Base-by-base conservation (phyloP, 768 basidiomycete species). In the Trametes cingulata region DNA sequence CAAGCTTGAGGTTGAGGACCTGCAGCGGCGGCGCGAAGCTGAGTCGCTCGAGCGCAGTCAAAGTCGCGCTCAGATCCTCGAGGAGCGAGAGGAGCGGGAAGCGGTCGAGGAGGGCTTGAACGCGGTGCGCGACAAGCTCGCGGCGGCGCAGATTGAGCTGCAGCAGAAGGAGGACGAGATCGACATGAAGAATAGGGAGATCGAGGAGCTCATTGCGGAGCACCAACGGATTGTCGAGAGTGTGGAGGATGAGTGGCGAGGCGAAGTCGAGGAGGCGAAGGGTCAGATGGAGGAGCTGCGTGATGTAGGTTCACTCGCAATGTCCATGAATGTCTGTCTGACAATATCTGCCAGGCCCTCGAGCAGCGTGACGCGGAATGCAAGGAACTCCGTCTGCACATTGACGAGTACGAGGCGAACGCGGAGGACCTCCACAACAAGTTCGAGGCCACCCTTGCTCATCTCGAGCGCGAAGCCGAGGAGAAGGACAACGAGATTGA, bases 151-250 rank as follows among this genome's bases (percentile, higher is more conserved):
- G 70, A 93, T 94, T 62, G 91, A 93, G 73, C 75, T 93, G 25
- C 88, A 92, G 72, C 87, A 91, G 72, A 90, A 85, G 73, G 91
- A 95, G 67, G 90, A 95, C 62, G 95, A 96, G 29, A 72, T 94
- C 20, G 92, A 94, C 52, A 76, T 86, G 71, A 89, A 90, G 76
- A 82, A 82, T 56, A 77, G 81, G 59, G 91, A 93, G 71, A 84
- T 95, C 45, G 86, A 90, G 3, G 90, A 95, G 48, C 72, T 96
- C 45, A 80, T 93, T 5, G 76, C 75, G 6, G 89, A 93, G 68
- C 89, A 92, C 68, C 80, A 86, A 52, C 79, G 83, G 27, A 87
- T 91, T 53, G 83, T 93, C 2, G 81, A 82, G 19, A 80, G 82
- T 2, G 87, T 93, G 7, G 91, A 93, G 67, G 83, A 87, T 42